Base-by-base conservation (phyloP, 2,329 filamentous ascomycete genomes). In the Colletotrichum plurivorum region DNA sequence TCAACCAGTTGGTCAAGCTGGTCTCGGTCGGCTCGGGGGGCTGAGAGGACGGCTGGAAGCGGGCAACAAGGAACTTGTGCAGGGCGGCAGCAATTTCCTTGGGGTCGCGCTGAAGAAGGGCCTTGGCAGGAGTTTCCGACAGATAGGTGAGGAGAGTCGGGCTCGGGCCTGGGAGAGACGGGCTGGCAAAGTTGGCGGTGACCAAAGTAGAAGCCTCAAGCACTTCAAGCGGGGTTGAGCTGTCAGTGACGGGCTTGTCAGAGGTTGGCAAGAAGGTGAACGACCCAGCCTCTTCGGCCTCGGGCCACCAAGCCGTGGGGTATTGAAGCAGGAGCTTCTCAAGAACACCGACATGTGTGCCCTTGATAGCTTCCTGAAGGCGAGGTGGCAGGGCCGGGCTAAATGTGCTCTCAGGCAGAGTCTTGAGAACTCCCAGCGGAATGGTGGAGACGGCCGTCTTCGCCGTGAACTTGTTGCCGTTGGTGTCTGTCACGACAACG, bases 261-360 rank as follows among this genome's bases (percentile, higher is more conserved):
- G 67, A 69, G n/a, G 62, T 67, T 27, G 67, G 67, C 63, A 69
- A 25, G 56, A 69, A 69, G n/a, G 67, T 67, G 39, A 56, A 69
- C 16, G 62, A 66, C 18, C 62, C 62, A 9, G 67, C 55, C 43
- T 55, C 61, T 20, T 69, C 63, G 45, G 67, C 67, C 25, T 69
- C 67, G 22, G 67, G 67, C 67, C 67, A 69, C 67, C 67, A 69
- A n/a, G 67, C 51, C 13, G 49, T 52, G 12, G 63, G 51, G 45
- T 69, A 69, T 12, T 69, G 67, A 13, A 69, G 62, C 36, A 69
- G 63, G 39, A 69, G 56, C 55, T 69, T 69, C 63, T 67, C 67
- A 13, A 69, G 39, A 9, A 69, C 63, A 10, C 67, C 67, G 9
- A 69, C 67, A 10, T 69, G 67, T 20, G 67, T 69, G 49, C 63